phyloP scores from a whole-genome alignment of 1,284 basidiomycete species.

The Rhodotorula sp. region DNA sequence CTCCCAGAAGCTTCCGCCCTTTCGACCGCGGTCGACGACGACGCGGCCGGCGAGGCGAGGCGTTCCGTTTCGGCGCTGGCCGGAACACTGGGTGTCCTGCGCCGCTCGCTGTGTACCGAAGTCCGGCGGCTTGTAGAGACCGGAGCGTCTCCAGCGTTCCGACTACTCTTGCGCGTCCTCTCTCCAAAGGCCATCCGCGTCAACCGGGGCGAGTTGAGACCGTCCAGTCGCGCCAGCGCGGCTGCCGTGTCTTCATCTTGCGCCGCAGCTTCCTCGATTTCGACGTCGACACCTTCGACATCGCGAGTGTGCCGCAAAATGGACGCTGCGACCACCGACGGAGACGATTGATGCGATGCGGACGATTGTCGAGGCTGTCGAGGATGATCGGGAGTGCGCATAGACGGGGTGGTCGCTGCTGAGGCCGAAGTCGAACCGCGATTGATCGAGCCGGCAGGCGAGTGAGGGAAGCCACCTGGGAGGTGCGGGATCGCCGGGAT shows the following conservation, averaged over 20 bases:
- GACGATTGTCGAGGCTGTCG: slow-evolving; percentile 25
- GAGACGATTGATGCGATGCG: slow-evolving; percentile 40
- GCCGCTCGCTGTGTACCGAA: neutral
- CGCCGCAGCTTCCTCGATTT: slow-evolving; percentile 72
- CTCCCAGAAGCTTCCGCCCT: too few relatives aligned
- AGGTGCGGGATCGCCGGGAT: slow-evolving; percentile 58
- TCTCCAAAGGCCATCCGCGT: slow-evolving; percentile 51
- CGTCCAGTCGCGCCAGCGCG: slow-evolving; percentile 89
- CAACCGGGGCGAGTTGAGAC: slow-evolving; percentile 55
- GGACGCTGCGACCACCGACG: slow-evolving; percentile 43
- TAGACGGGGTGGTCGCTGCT: slow-evolving; percentile 12
- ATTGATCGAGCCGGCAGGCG: slow-evolving; percentile 42
- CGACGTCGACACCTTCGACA: slow-evolving; percentile 53
- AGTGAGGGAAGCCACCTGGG: slow-evolving; percentile 35
- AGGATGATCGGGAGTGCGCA: slow-evolving; percentile 31
- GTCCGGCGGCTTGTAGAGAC: neutral
- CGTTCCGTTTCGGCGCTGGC: neutral
- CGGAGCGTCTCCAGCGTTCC: slow-evolving; percentile 37
- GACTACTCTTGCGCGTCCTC: slow-evolving; percentile 44
- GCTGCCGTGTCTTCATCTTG: slow-evolving; percentile 85
- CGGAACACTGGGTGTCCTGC: slow-evolving; percentile 56
- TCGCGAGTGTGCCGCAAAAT: slow-evolving; percentile 47
- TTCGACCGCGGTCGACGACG: neutral
- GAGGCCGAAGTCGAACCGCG: slow-evolving; percentile 48
- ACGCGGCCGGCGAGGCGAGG: slow-evolving; percentile 24